A percentile compares a stretch with the other conserved stretches of the same genome.
These are phyloP conservation scores for Clonostachys solani DNA, from an alignment of 2,329 filamentous ascomycete species.

Conservation along the genomic window DNA sequence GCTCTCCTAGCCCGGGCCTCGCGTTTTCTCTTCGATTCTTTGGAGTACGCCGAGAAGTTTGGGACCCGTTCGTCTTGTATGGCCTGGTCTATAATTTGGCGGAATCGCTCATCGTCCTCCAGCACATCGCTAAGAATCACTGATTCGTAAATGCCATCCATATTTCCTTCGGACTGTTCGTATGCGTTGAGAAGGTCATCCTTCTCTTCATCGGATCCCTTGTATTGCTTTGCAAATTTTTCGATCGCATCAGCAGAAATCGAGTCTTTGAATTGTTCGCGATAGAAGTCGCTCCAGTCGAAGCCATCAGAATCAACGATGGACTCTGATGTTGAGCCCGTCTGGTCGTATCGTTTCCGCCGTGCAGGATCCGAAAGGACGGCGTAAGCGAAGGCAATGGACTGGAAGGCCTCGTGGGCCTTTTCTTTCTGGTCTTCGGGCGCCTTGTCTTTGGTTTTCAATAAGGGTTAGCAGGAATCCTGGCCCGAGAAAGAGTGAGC, in stretches of 20 bases:
- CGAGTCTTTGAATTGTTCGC: slow-evolving; percentile 73
- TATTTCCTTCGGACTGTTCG: slow-evolving; percentile 65
- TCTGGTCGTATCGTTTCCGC: slow-evolving; percentile 82
- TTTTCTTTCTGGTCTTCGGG: slow-evolving; percentile 58
- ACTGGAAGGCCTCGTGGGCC: slow-evolving; percentile 81
- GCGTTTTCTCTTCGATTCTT: slow-evolving; percentile 66
- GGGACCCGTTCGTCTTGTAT: slow-evolving; percentile 67
- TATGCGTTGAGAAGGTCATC: slow-evolving; percentile 75
- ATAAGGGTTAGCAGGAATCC: not conserved
- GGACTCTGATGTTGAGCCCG: slow-evolving; percentile 82
- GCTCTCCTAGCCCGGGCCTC: slow-evolving; percentile 57
- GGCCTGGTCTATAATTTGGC: slow-evolving; percentile 74
- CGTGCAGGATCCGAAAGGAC: slow-evolving; percentile 80
- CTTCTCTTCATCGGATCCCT: slow-evolving; percentile 80
- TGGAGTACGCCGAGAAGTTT: slow-evolving; percentile 63
- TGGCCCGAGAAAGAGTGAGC: slow-evolving; percentile 5
- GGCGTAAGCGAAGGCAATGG: slow-evolving; percentile 90
- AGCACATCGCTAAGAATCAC: slow-evolving; percentile 85
- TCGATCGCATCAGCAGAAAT: slow-evolving; percentile 72
- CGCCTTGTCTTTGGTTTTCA: slow-evolving; percentile 64
- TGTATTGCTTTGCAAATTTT: slow-evolving; percentile 74
- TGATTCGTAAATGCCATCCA: slow-evolving; percentile 72
- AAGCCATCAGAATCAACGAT: slow-evolving; percentile 77
- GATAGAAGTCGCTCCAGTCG: slow-evolving; percentile 88
- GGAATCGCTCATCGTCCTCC: slow-evolving; percentile 82